Conservation (phyloP, 2,329 filamentous ascomycete genomes). For the Monilinia vaccinii-corymbosi region DNA sequence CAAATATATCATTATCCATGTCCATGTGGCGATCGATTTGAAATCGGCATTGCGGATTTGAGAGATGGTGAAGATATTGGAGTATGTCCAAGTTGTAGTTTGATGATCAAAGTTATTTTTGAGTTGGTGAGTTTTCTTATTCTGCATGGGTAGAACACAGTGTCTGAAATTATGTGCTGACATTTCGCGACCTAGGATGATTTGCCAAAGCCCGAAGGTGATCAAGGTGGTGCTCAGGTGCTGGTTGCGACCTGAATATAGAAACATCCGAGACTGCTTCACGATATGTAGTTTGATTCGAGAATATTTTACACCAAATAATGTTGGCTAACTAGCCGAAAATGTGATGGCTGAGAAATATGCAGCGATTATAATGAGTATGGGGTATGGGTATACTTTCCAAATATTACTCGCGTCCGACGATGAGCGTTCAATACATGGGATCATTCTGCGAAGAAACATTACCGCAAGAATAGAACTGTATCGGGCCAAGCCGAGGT, state of each 20-base stretch:
- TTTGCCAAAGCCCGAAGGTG: slow-evolving; percentile 36
- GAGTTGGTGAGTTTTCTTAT: slow-evolving; percentile 53
- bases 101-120: slow-evolving; percentile 94
- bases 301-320: not conserved
- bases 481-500: not conserved
- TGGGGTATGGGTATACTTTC: not conserved
- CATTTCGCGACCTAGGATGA: slow-evolving; percentile 34
- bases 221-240: slow-evolving; percentile 11
- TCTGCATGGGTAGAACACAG: too few relatives aligned
- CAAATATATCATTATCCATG: slow-evolving; percentile 95
- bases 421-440: not conserved
- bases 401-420: not conserved
- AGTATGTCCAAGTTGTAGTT: slow-evolving; percentile 93
- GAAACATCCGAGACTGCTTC: not conserved
- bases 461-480: not conserved
- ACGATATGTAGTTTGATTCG: not conserved
- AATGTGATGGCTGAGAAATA: not conserved
- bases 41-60: slow-evolving; percentile 77
- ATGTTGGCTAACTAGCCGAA: not conserved
- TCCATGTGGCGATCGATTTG: slow-evolving; percentile 93
- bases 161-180: slow-evolving; percentile 8
- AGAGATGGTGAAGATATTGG: slow-evolving; percentile 86
- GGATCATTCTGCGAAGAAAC: not conserved
- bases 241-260: slow-evolving; percentile 13
- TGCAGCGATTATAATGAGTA: not conserved